Evolutionary conservation across 768 basidiomycete genomes (phyloP).

Genomic region (Podaxis sp.): DNA sequence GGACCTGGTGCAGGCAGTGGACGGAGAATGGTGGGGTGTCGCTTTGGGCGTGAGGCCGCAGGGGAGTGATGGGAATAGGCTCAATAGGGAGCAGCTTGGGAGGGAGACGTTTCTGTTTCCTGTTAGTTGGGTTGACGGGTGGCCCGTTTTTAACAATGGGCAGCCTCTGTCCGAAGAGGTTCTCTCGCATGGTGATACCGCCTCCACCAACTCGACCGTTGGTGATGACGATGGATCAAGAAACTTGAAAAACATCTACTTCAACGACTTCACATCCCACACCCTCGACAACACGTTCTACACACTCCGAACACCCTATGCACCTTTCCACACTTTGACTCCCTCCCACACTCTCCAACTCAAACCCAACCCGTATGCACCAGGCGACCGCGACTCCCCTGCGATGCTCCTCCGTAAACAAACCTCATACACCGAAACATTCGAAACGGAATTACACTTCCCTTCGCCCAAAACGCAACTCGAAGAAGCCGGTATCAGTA

Average conservation of each 20-base stretch:
- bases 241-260: conserved; percentile 17
- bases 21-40: conserved; percentile 41
- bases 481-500: conserved; percentile 37
- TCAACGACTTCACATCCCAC: conserved; percentile 28
- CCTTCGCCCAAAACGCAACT: conserved; percentile 25
- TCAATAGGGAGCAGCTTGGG: conserved; percentile 21
- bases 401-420: conserved; percentile 39
- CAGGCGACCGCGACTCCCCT: conserved; percentile 37
- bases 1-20: conserved; percentile 33
- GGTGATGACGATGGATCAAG: not conserved
- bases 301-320: conserved; percentile 39
- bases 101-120: conserved; percentile 42
- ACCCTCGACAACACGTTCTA: conserved; percentile 34
- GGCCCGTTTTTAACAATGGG: conserved; percentile 38
- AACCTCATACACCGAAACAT: conserved; percentile 35
- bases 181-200: not conserved
- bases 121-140: conserved; percentile 37
- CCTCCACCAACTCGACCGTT: not conserved
- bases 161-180: conserved; percentile 23
- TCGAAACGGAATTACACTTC: conserved; percentile 36
- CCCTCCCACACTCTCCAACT: conserved; percentile 30
- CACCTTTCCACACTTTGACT: conserved; percentile 33
- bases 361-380: conserved; percentile 34
- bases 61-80: conserved; percentile 14
- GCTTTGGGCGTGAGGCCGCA: conserved; percentile 40